A percentile compares a stretch with the other conserved stretches of the same genome.
Evolutionary conservation across 306 rosid species (phyloP).

Genomic region (Dryas drummondii): DNA sequence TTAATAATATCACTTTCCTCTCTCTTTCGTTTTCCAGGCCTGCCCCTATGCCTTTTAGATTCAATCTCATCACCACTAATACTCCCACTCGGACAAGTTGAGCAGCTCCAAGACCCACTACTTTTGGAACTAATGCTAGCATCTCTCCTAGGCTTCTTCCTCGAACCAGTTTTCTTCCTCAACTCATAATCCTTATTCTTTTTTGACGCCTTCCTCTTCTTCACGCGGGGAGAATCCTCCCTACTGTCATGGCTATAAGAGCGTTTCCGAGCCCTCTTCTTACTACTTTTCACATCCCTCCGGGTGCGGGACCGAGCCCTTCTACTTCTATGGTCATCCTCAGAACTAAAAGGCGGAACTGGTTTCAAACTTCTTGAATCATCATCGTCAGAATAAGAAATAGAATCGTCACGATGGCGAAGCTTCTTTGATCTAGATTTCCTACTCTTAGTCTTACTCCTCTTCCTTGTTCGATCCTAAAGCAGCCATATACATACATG

Average conservation of each 20-base stretch:
- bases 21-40: slow-evolving; percentile 45
- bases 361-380: slow-evolving; percentile 46
- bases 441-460: slow-evolving; percentile 46
- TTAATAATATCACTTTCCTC: slow-evolving; percentile 30
- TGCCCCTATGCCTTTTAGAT: slow-evolving; percentile 36
- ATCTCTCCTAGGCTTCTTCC: slow-evolving; percentile 60
- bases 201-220: slow-evolving; percentile 59
- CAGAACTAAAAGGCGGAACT: slow-evolving; percentile 50
- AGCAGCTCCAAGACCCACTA: slow-evolving; percentile 45
- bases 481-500: slow-evolving; percentile 20
- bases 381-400: slow-evolving; percentile 44
- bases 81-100: slow-evolving; percentile 47
- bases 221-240: slow-evolving; percentile 40
- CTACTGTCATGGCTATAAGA: slow-evolving; percentile 48
- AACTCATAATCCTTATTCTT: slow-evolving; percentile 39
- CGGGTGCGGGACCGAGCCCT: slow-evolving; percentile 44
- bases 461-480: slow-evolving; percentile 50
- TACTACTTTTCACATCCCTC: slow-evolving; percentile 47
- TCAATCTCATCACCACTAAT: slow-evolving; percentile 40
- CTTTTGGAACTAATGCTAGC: slow-evolving; percentile 41
- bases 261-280: slow-evolving; percentile 48
- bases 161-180: slow-evolving; percentile 41
- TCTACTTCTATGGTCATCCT: slow-evolving; percentile 47
- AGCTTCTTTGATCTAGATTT: slow-evolving; percentile 65
- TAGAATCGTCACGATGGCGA: slow-evolving; percentile 44